Base-by-base conservation (phyloP, 768 basidiomycete species). In the Psilocybe cubensis region DNA sequence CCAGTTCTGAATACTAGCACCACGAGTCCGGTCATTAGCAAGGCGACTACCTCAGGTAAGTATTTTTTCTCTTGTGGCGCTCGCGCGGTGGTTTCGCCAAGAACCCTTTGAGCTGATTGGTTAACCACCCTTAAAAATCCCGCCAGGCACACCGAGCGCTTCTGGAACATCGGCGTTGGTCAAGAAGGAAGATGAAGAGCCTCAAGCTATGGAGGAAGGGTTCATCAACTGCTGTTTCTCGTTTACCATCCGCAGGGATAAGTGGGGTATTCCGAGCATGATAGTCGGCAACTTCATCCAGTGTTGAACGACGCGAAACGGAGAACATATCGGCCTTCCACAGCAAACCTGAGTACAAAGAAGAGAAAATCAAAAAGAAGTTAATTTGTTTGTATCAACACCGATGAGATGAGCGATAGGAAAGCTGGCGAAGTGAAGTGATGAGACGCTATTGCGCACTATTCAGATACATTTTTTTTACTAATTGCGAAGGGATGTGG, bases 211-310 rank as follows among this genome's bases (percentile, higher is more conserved):
- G 44, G 90, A 92, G 68, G 89, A 92, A 62, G 85, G 85, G 3
- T 87, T 88, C 63, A 84, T 94, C 63, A 92, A 86, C 65, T 94
- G 91, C 68, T 94, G 92, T 65, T 93, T 94, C 72, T 92, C 89
- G n/a, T 94, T 94, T 68, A 93, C 90, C 6, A 93, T 95, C 54
- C 80, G 92, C 49, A 73, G 91, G 59, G 90, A 93, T 66, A 87
- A 87, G 67, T 91, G 87, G 84, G 91, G 91, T 0, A 93, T 94
- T 60, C 92, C 92, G 28, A 92, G 86, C 48, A 89, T 93, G 87
- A 93, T 94, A 63, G 91, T 94, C 18, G 93, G 93, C 14, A 94
- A 94, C 68, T 93, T 93, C 63, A 91, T 94, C 66, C 84, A 82
- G 67, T 91, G 85, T 62, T 87, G 49, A 52, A 25, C n/a, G n/a